These are phyloP conservation scores for Trametes coccinea DNA, from an alignment of 768 basidiomycete species.

Conservation along the genomic window DNA sequence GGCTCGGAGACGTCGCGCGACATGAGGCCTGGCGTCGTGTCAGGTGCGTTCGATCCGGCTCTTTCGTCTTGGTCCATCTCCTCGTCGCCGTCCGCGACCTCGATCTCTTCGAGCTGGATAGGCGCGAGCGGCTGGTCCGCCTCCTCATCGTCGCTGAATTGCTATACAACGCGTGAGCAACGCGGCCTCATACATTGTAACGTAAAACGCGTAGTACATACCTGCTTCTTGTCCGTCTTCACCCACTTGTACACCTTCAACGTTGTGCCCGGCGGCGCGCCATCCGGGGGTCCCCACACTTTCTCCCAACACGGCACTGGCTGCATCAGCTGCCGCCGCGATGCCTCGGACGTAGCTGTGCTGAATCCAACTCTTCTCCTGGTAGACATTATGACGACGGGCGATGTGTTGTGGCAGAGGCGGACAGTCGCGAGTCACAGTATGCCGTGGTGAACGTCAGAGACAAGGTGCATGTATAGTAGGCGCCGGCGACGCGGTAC, in stretches of 20 bases:
- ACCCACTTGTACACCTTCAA: slow-evolving; percentile 78
- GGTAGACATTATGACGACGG: slow-evolving; percentile 58
- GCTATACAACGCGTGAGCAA: slow-evolving; percentile 41
- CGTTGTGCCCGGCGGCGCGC: slow-evolving; percentile 52
- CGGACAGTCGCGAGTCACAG: background rate
- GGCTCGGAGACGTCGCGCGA: slow-evolving; percentile 41
- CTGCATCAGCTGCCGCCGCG: slow-evolving; percentile 83
- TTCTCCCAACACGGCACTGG: slow-evolving; percentile 89
- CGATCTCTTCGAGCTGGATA: slow-evolving; percentile 73
- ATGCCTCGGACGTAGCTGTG: slow-evolving; percentile 75
- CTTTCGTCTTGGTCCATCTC: slow-evolving; percentile 73
- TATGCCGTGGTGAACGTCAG: background rate
- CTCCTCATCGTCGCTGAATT: slow-evolving; percentile 87
- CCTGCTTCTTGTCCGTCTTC: slow-evolving; percentile 77
- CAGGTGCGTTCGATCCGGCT: slow-evolving; percentile 41
- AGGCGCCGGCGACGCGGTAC: too few relatives aligned
- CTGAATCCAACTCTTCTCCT: slow-evolving; percentile 77
- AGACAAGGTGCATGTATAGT: background rate
- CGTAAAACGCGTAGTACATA: slow-evolving; percentile 28
- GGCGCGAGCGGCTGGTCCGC: slow-evolving; percentile 80
- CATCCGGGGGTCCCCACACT: slow-evolving; percentile 64
- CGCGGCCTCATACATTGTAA: background rate
- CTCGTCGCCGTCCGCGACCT: slow-evolving; percentile 73
- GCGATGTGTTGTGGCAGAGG: background rate
- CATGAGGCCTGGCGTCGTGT: slow-evolving; percentile 28